These are phyloP conservation scores for Malus domestica DNA, from an alignment of 306 rosid genomes.

Conservation along the genomic window ASM211411v1 NC_041799.1:33311501-33312000, in stretches of 20 bases:
- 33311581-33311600: background rate
- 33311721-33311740: too few species aligned
- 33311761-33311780: too few species aligned
- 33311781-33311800: background rate
- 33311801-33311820: background rate
- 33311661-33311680: too few species aligned
- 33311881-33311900: background rate
- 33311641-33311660: too few species aligned
- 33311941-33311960: background rate
- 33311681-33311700: rapidly evolving
- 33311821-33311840: background rate
- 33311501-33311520: background rate
- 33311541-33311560: background rate
- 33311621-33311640: too few species aligned
- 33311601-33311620: too few species aligned
- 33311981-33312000: background rate
- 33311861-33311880: background rate
- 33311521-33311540: background rate
- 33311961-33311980: background rate
- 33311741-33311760: rapidly evolving
- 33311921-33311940: conserved; percentile 13
- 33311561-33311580: background rate
- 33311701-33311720: too few species aligned
- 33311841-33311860: background rate
- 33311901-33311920: background rate